phyloP scores from a whole-genome alignment of 805 yeast genomes.

The Jamesozyma gamospora region DNA sequence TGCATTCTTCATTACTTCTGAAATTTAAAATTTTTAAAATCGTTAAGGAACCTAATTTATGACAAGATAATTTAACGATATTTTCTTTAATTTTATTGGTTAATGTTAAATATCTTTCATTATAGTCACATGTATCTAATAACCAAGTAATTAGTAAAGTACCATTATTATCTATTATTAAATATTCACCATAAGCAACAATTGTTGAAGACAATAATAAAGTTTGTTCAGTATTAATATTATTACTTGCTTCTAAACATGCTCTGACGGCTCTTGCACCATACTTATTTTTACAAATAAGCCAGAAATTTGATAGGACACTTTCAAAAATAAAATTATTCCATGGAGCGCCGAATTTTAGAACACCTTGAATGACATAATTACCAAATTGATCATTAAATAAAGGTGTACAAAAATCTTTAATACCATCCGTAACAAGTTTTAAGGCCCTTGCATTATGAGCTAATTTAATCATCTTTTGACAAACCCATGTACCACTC shows the following conservation, averaged over 20 bases:
- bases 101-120: conserved; percentile 54
- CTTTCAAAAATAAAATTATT: conserved; percentile 83
- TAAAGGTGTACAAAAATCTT: conserved; percentile 72
- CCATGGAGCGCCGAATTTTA: conserved; percentile 81
- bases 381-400: conserved; percentile 96
- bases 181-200: conserved; percentile 62
- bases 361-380: conserved; percentile 91
- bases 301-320: conserved; percentile 64
- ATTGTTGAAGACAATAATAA: conserved; percentile 67
- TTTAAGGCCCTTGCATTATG: conserved; percentile 49
- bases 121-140: conserved; percentile 68
- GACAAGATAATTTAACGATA: conserved; percentile 57
- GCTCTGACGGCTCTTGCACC: conserved; percentile 95
- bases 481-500: conserved; percentile 99
- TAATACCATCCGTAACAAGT: conserved; percentile 58
- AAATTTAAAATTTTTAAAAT: conserved; percentile 67
- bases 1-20: conserved; percentile 51
- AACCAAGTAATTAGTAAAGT: conserved; percentile 88
- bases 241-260: conserved; percentile 67
- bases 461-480: conserved; percentile 77
- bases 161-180: conserved; percentile 80
- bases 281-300: conserved; percentile 77
- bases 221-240: conserved; percentile 54
- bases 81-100: conserved; percentile 53
- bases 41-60: conserved; percentile 77